Base-by-base conservation (phyloP, 2,329 filamentous ascomycete genomes). In the Amauroascus niger region DNA sequence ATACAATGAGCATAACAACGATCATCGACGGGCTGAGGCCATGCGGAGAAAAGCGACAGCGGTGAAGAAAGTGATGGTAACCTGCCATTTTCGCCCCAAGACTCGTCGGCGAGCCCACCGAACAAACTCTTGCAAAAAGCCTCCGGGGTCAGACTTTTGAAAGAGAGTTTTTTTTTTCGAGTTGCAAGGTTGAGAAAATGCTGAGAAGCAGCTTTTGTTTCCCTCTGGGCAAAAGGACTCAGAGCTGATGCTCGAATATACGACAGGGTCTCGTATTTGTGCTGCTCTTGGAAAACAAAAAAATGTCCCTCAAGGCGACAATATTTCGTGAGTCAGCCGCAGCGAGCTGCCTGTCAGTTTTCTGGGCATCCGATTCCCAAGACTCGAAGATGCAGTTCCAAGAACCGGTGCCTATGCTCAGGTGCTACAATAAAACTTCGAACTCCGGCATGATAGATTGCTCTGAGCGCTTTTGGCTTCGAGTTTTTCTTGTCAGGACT, bases 351-450 rank as follows among this genome's bases (percentile, higher is more conserved):
- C 9, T 45, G 7, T 16, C 26, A 48, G 45, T n/a, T 37, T 9
- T 49, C 46, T 49, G 13, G 46, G 46, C 46, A 49, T 20, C 14
- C 41, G 32, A 39, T 11, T 20, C 20, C 41, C 46, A 49, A 49
- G 46, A 39, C 32, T 40, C 22, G 32, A 39, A 37, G 16, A 45
- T 45, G 41, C 14, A 45, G 41, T 24, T n/a, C 41, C 41, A 45
- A 45, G 41, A 8, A 26, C 11, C 6, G 16, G 24, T n/a, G 9
- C n/a, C n/a, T 37, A 20, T 35, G 11, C 13, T 37, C 7, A 22
- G 4, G 6, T 35, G 11, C 11, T 32, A n/a, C 13, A 46, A n/a
- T n/a, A 9, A 16, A 14, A n/a, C 22, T 13, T 14, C n/a, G 13
- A 4, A 20, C n/a, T 32, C 6, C 33, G 5, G 43, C 28, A n/a